Evolutionary conservation across 164 flowering plant species (phyloP), one percentile per base, ranked within the genome.

Genomic region (Magnolia officinalis): DNA sequence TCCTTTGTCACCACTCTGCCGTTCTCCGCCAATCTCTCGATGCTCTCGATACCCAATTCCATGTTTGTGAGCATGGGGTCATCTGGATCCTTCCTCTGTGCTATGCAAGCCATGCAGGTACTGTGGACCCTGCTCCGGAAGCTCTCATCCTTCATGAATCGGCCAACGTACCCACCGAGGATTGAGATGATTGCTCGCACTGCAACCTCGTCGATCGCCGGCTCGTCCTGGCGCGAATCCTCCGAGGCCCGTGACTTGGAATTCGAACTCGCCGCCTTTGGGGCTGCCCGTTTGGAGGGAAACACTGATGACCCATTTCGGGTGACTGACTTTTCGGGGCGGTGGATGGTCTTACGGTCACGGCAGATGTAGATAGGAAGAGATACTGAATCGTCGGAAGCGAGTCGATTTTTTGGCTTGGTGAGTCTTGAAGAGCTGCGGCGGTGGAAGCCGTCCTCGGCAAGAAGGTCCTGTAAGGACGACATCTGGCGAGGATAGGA

Each of bases 101-200:
- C 74, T 78, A 89, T 75, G 70, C 84, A 86, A 50, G 86, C 75
- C 49, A 31, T 73, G 58, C 86, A 87, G 18, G 83, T 87, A 13
- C 84, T 82, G 1, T 80, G 74, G 2, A 88, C 50, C 8, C 24
- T 75, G 74, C 75, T 74, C 19, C 92, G 65, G 72, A 90, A 91
- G 50, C 51, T 70, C 50, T 67, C 78, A 63, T 89, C 92, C 68
- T 81, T 87, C 4, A 78, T 8, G 63, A 82, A 89, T 74, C 84
- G 73, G 1, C 91, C 93, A 2, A 84, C 74, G 16, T 86, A 88
- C 2, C 96, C 90, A 70, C 85, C 75, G 8, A 91, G 86, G 3
- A 91, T 87, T 5, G 96, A 87, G 0, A 89, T 69, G 76, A 89
- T 88, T 0, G 92, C 93, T 61, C 78, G 79, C 19, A 85, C 71